These are phyloP conservation scores for Cadophora gregata DNA, from an alignment of 2,329 filamentous ascomycete genomes.

Conservation along the genomic window DNA sequence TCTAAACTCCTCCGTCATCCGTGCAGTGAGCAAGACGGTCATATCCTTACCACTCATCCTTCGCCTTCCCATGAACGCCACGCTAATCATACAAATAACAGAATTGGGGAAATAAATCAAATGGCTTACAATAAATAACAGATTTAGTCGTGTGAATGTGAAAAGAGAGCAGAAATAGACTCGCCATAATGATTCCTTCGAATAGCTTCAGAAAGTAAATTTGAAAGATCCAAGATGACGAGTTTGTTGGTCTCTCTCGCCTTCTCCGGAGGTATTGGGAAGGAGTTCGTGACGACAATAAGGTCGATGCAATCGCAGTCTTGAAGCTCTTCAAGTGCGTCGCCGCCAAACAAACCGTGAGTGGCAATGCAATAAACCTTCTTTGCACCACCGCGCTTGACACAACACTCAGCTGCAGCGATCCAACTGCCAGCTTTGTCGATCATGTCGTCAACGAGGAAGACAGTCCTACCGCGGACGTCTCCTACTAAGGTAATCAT, in stretches of 20 bases:
- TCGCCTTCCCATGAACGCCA: constrained; percentile 35
- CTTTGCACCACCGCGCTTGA: constrained; percentile 88
- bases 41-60: constrained; percentile 16
- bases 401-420: constrained; percentile 92
- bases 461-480: constrained; percentile 84
- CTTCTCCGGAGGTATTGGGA: constrained; percentile 83
- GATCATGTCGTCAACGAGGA: constrained; percentile 93
- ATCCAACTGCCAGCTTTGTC: constrained; percentile 97
- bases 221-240: constrained; percentile 86
- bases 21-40: constrained; percentile 29
- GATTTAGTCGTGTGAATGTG: constrained; percentile 39
- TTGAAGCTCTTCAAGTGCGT: constrained; percentile 88
- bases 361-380: constrained; percentile 98
- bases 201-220: constrained; percentile 88
- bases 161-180: constrained; percentile 58
- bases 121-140: constrained; percentile 37
- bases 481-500: constrained; percentile 98
- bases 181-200: constrained; percentile 96
- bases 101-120: constrained; percentile 54
- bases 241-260: constrained; percentile 78
- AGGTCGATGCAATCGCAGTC: constrained; percentile 91
- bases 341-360: constrained; percentile 90
- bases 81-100: constrained; percentile 36
- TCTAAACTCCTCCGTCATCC: constrained; percentile 31
- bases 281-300: constrained; percentile 96